These are phyloP conservation scores for Musa beccarii DNA, from an alignment of 176 grass and related monocot species.

Conservation along the genomic window DNA sequence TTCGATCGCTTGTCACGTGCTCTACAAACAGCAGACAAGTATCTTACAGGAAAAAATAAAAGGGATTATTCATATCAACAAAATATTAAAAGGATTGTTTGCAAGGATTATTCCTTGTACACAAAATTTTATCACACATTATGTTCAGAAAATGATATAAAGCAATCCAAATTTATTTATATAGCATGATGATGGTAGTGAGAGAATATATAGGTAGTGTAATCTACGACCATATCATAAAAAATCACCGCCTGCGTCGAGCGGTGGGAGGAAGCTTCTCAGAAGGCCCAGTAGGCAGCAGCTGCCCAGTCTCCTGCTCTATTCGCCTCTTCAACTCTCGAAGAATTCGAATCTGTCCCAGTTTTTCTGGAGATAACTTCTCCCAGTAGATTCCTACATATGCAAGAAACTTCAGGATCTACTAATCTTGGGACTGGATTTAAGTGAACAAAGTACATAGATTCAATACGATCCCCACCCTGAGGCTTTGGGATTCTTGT, in stretches of 20 bases:
- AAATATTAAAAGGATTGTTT: too few relatives aligned
- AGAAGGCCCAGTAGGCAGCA: constrained; percentile 67
- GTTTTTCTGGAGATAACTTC: constrained; percentile 79
- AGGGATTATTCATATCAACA: too few relatives aligned
- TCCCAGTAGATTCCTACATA: constrained; percentile 86
- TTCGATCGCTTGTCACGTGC: too few relatives aligned
- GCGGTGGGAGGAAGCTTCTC: constrained; percentile 93
- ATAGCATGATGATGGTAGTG: neutral
- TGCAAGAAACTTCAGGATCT: neutral
- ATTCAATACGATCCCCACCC: constrained; percentile 32
- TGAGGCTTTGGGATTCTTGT: constrained; percentile 76
- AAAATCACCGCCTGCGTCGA: constrained; percentile 20
- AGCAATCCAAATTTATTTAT: neutral
- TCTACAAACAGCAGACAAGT: too few relatives aligned
- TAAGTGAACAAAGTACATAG: neutral
- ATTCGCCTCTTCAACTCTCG: constrained; percentile 69
- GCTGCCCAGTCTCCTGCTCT: constrained; percentile 55
- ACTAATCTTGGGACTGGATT: neutral
- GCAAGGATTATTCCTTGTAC: neutral
- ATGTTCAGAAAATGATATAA: neutral
- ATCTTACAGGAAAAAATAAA: too few relatives aligned
- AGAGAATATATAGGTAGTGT: neutral
- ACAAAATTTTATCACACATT: neutral
- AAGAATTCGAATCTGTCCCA: constrained; percentile 75
- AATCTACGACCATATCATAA: neutral